Conservation (phyloP, 805 yeast genomes). For the Pichia exigua region DNA sequence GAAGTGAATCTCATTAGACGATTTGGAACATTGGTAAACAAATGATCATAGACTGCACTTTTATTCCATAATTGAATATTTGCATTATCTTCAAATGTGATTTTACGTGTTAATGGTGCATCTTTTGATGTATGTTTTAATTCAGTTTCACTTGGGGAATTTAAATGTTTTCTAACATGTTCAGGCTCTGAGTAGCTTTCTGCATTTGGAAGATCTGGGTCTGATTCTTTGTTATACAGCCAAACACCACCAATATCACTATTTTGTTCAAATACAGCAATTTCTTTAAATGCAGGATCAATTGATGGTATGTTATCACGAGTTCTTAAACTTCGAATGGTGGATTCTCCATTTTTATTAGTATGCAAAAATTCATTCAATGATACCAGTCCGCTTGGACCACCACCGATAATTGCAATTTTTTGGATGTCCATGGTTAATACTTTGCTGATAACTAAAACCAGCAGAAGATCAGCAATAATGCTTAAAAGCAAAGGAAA, state of each 20-base stretch:
- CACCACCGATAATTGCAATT: slow-evolving; percentile 29
- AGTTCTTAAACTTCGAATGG: slow-evolving; percentile 9
- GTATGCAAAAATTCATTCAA: slow-evolving; percentile 27
- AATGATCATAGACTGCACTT: slow-evolving; percentile 24
- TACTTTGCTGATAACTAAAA: too few species aligned
- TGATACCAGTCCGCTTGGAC: slow-evolving; percentile 32
- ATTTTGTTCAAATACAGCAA: slow-evolving; percentile 35
- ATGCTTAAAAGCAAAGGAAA: too few species aligned
- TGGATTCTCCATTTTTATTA: slow-evolving; percentile 20
- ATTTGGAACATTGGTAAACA: slow-evolving; percentile 35
- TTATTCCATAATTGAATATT: slow-evolving; percentile 10
- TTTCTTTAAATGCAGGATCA: slow-evolving; percentile 26
- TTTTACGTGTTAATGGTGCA: slow-evolving; percentile 13
- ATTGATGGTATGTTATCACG: slow-evolving; percentile 4
- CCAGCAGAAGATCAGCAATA: too few species aligned
- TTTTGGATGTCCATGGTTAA: slow-evolving; percentile 21
- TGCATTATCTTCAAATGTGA: slow-evolving; percentile 16
- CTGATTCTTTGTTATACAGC: slow-evolving; percentile 18
- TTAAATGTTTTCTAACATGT: slow-evolving; percentile 8
- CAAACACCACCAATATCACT: slow-evolving; percentile 34
- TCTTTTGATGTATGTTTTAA: neutral
- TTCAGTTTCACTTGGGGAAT: slow-evolving; percentile 2
- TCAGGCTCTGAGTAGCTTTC: slow-evolving; percentile 12
- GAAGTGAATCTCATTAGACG: slow-evolving; percentile 33
- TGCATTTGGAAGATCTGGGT: slow-evolving; percentile 17